Conservation (phyloP, 2,329 filamentous ascomycete genomes). For the Trichocomaceae sp. region DNA sequence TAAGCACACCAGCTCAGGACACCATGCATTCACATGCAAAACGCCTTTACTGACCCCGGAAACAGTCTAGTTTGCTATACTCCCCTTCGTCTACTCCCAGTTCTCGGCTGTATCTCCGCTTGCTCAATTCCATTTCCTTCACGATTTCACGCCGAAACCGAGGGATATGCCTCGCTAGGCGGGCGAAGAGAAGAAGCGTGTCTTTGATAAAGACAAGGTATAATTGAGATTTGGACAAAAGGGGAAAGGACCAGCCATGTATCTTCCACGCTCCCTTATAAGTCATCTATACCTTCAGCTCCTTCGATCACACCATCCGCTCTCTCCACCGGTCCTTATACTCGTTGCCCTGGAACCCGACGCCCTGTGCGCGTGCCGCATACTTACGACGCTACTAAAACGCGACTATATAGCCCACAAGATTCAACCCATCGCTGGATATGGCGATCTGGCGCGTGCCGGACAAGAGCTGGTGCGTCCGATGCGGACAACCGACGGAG, state of each 20-base stretch:
- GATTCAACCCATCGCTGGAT: constrained; percentile 89
- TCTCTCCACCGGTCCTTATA: constrained; percentile 82
- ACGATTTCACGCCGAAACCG: neutral
- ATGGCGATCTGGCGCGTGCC: constrained; percentile 76
- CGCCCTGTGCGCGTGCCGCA: constrained; percentile 89
- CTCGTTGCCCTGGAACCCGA: constrained; percentile 92
- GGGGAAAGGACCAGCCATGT: constrained; percentile 55
- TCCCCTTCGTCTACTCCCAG: neutral
- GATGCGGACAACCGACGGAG: constrained; percentile 79
- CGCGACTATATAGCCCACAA: constrained; percentile 97
- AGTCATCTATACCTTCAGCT: constrained; percentile 89
- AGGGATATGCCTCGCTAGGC: constrained; percentile 3
- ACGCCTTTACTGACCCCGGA: neutral
- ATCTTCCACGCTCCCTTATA: constrained; percentile 83
- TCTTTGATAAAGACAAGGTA: neutral
- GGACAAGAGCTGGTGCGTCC: constrained; percentile 73
- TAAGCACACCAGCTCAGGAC: neutral
- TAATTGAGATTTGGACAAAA: neutral
- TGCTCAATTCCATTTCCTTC: neutral
- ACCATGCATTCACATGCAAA: constrained; percentile 1
- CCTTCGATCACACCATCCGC: constrained; percentile 76
- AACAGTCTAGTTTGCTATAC: neutral
- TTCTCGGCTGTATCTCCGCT: neutral
- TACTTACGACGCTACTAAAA: constrained; percentile 86
- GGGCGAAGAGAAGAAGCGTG: neutral